Evolutionary conservation across 805 yeast genomes (phyloP).

Genomic region (Maudiozyma bulderi): DNA sequence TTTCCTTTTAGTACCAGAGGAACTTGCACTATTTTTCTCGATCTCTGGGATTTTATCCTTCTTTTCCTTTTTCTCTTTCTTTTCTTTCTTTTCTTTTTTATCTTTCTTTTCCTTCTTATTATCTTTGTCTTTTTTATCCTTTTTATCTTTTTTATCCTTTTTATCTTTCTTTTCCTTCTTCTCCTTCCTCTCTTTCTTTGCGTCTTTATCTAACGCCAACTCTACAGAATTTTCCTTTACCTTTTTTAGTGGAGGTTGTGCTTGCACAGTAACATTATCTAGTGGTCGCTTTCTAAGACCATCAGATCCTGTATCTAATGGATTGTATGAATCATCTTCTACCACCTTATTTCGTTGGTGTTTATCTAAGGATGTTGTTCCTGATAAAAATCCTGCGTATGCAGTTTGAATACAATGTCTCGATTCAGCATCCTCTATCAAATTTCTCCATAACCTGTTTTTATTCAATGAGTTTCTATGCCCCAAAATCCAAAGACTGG

Average conservation of each 20-base stretch:
- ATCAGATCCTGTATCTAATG: not conserved
- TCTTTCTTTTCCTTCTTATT: conserved; percentile 4
- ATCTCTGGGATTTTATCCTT: not conserved
- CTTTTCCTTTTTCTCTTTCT: conserved; percentile 3
- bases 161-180: conserved; percentile 1
- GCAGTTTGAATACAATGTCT: conserved; percentile 32
- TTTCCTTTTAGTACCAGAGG: conserved; percentile 21
- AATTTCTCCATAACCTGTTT: conserved; percentile 63
- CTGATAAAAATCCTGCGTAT: conserved; percentile 20
- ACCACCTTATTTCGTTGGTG: not conserved
- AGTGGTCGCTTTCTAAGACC: not conserved
- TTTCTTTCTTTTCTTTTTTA: conserved; percentile 2
- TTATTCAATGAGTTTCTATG: conserved; percentile 52
- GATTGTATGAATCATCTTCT: conserved; percentile 3
- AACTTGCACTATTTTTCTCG: not conserved
- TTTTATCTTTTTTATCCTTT: not conserved
- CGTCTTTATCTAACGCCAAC: not conserved
- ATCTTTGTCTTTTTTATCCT: conserved; percentile 3
- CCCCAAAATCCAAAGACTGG: conserved; percentile 90
- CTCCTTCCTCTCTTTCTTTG: not conserved
- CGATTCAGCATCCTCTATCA: conserved; percentile 54
- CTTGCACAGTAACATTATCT: not conserved
- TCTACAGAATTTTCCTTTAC: not conserved
- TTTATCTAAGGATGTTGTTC: not conserved
- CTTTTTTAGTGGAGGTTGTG: not conserved